Percentiles rank a stretch among this genome's conserved stretches.
phyloP scores from a whole-genome alignment of 2,329 filamentous ascomycete genomes.

The Neurospora sp. region DNA sequence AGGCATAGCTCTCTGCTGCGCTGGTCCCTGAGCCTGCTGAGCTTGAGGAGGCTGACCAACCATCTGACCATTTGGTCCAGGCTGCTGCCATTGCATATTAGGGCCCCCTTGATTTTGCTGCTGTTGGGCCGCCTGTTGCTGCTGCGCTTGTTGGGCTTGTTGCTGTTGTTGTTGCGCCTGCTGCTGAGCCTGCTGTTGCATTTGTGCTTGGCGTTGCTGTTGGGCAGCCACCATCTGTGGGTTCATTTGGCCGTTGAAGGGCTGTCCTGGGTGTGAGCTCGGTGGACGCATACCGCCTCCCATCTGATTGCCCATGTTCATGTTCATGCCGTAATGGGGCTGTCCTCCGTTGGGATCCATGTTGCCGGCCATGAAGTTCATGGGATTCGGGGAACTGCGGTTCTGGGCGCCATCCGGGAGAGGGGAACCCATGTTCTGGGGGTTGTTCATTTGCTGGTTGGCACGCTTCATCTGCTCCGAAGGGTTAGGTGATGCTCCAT shows the following conservation, averaged over 20 bases:
- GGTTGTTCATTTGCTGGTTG: conserved; percentile 60
- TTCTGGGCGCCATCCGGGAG: conserved; percentile 60
- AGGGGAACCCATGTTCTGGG: conserved; percentile 57
- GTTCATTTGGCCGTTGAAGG: conserved; percentile 49
- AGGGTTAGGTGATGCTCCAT: conserved; percentile 66
- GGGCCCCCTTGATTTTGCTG: conserved; percentile 37
- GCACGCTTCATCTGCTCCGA: conserved; percentile 70
- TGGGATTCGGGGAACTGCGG: conserved; percentile 52
- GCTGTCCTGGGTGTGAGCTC: conserved; percentile 52
- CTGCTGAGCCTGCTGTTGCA: conserved; percentile 26
- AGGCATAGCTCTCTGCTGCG: conserved; percentile 56
- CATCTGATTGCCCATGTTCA: conserved; percentile 45
- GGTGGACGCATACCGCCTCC: conserved; percentile 58
- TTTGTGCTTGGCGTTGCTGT: conserved; percentile 28
- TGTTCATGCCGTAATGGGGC: conserved; percentile 47
- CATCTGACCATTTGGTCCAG: conserved; percentile 32
- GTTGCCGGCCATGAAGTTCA: conserved; percentile 51
- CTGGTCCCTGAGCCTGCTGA: conserved; percentile 52
- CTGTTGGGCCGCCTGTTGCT: conserved; percentile 24
- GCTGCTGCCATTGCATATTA: conserved; percentile 32
- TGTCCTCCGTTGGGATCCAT: conserved; percentile 47
- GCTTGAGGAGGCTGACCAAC: conserved; percentile 33
- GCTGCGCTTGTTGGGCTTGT: conserved; percentile 26
- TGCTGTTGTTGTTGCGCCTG: conserved; percentile 25
- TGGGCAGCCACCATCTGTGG: conserved; percentile 47